These are phyloP conservation scores for Setaria italica DNA, from an alignment of 202 grass and related monocot genomes.

Conservation along the genomic window DNA sequence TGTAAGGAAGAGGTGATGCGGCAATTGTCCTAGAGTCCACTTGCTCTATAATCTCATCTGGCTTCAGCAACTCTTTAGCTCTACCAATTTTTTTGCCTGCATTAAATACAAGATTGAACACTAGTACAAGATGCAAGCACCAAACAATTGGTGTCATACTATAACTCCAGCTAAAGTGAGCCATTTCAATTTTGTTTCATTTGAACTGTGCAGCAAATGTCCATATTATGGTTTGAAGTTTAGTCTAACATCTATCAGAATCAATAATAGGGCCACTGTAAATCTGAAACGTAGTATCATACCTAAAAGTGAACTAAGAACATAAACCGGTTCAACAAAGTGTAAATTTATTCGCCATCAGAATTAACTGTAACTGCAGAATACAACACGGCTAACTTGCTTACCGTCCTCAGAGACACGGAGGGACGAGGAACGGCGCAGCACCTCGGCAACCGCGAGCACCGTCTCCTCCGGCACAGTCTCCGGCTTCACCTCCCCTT, in stretches of 20 bases:
- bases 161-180: constrained; percentile 17
- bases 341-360: not conserved
- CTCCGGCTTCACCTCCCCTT: constrained; percentile 60
- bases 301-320: not conserved
- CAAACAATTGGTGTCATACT: not conserved
- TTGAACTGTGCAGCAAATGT: not conserved
- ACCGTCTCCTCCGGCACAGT: constrained; percentile 56
- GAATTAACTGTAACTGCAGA: not conserved
- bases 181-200: constrained; percentile 2
- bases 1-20: constrained; percentile 81
- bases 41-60: constrained; percentile 80
- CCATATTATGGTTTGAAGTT: not conserved
- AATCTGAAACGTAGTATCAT: constrained; percentile 4
- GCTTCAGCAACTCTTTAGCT: constrained; percentile 62
- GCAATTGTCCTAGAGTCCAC: constrained; percentile 83
- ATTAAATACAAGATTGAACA: constrained; percentile 32
- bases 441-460: constrained; percentile 67
- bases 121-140: not conserved
- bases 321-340: not conserved
- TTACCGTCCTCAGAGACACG: constrained; percentile 81
- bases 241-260: constrained; percentile 5
- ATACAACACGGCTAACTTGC: not conserved
- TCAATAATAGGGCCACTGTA: not conserved
- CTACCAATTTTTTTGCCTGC: constrained; percentile 84
- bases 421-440: constrained; percentile 66